A percentile compares a stretch with the other conserved stretches of the same genome.
Evolutionary conservation across 73 alveolate species (phyloP).

Genomic region (Tetrahymena elliotti): DNA sequence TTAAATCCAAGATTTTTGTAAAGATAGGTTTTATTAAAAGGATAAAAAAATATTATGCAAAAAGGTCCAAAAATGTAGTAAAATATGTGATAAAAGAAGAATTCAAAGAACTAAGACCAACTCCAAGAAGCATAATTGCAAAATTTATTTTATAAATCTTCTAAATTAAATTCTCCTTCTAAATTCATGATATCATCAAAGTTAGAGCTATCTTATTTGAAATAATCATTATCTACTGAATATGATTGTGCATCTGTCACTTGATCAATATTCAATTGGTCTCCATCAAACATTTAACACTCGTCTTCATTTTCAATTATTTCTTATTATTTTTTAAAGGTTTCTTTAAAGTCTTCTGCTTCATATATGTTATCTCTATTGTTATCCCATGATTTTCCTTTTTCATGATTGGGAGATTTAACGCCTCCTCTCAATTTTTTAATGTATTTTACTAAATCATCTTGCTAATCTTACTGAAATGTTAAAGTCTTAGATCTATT

Average conservation of each 20-base stretch:
- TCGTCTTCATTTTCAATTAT: neutral
- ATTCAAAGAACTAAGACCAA: neutral
- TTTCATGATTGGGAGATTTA: neutral
- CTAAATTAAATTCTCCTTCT: neutral
- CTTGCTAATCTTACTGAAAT: neutral
- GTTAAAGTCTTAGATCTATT: neutral
- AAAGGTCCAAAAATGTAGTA: neutral
- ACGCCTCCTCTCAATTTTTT: neutral
- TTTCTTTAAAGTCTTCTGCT: neutral
- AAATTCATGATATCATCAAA: neutral
- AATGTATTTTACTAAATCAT: neutral
- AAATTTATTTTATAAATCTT: neutral
- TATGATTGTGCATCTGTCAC: neutral
- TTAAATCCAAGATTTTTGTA: neutral
- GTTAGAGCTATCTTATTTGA: neutral
- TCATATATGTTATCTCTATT: neutral
- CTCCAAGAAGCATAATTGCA: neutral
- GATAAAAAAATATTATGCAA: neutral
- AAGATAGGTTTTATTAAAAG: neutral
- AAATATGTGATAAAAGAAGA: neutral
- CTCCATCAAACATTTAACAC: neutral
- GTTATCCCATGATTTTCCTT: neutral
- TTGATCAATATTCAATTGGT: neutral
- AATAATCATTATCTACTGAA: neutral
- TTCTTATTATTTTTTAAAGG: neutral